Base-by-base conservation (phyloP, 176 grass and related monocot species). In the Pontederia crassipes region DNA sequence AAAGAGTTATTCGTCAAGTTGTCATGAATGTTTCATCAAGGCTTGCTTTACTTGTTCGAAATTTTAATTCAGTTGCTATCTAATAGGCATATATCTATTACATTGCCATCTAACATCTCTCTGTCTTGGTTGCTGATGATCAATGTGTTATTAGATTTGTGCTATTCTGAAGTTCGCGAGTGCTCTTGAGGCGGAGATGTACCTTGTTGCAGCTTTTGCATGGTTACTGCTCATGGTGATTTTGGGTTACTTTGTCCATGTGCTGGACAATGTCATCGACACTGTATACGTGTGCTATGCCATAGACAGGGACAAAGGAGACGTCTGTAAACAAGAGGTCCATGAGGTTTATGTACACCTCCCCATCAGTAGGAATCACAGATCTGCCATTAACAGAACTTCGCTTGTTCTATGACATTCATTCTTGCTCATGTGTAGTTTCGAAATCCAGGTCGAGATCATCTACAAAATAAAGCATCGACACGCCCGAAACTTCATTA, bases 251-350 rank as follows among this genome's bases (percentile, higher is more conserved):
- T 70, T 78, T 48, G 63, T 78, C 15, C 57, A 78, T 58, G 80
- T 83, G 17, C 68, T 83, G 55, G 80, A 83, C 77, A 78, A 73
- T 18, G 75, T 83, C 9, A 59, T 83, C 17, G 80, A 83, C 51
- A 62, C 69, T 11, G 28, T 74, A 29, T 83, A 83, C 40, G 60
- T 83, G 11, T 83, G 80, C 57, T 83, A 83, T 52, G 75, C 80
- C 8, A 78, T 83, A 20, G 80, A 83, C 62, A 74, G 80, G 69
- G 75, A 83, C 45, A 76, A 72, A 54, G 80, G 75, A 17, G 80
- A 74, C 55, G 57, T 74, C 15, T 59, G 57, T 26, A 83, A 78
- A 58, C 57, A 74, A 12, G 52, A 78, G 11, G 64, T 83, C 28
- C 80, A 83, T 48, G 69, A 73, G 57, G 64, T 78, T 74, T 83